Evolutionary conservation across 73 alveolate genomes (phyloP).

Genomic region (Stentor coeruleus): DNA sequence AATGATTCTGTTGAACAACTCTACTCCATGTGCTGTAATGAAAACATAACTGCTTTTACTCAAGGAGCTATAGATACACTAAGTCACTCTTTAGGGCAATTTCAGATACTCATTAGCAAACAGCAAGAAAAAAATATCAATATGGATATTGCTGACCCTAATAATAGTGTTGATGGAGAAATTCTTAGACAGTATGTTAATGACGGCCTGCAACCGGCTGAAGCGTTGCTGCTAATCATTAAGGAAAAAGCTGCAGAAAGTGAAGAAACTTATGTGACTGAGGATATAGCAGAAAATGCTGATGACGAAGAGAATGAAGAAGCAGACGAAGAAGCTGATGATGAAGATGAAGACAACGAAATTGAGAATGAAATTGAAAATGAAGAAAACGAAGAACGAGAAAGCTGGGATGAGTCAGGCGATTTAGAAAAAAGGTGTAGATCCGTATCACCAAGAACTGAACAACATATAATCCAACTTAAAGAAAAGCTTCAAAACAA

Average conservation of each 20-base stretch:
- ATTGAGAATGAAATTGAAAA: too few relatives aligned
- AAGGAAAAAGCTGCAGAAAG: conserved; percentile 15
- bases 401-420: background rate
- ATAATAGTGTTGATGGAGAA: conserved; percentile 15
- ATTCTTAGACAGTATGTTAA: background rate
- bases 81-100: background rate
- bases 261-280: background rate
- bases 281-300: too few relatives aligned
- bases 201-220: conserved; percentile 11
- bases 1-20: conserved; percentile 4
- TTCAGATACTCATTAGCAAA: background rate
- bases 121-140: background rate
- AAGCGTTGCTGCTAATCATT: background rate
- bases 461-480: background rate
- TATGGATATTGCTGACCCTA: conserved; percentile 15
- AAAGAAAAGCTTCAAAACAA: background rate
- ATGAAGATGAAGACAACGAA: too few relatives aligned
- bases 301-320: background rate
- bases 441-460: conserved; percentile 1
- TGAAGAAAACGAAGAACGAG: too few relatives aligned
- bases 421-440: background rate
- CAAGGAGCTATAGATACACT: conserved; percentile 8
- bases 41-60: background rate
- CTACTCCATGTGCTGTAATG: background rate
- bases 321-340: too few relatives aligned